Percentiles rank a stretch among this genome's conserved stretches.
phyloP scores from a whole-genome alignment of 2,329 filamentous ascomycete genomes.

The Teratosphaeria nubilosa region DNA sequence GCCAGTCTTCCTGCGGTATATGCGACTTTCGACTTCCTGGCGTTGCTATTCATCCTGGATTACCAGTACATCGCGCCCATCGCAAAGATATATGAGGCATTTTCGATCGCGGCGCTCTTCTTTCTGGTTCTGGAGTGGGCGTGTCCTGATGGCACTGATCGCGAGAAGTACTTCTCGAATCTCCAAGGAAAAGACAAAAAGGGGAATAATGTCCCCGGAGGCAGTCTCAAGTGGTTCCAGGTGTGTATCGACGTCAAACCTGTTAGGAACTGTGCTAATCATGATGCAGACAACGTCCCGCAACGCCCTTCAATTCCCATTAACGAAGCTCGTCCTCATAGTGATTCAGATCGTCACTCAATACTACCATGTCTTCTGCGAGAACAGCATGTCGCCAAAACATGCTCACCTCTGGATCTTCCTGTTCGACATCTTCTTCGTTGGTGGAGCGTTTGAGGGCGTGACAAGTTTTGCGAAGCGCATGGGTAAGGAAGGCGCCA shows the following conservation, averaged over 20 bases:
- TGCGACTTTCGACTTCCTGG: slow-evolving; percentile 10
- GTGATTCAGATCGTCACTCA: slow-evolving; percentile 13
- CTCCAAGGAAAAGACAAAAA: slow-evolving; percentile 9
- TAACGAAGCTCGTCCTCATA: slow-evolving; percentile 8
- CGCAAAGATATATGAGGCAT: slow-evolving; percentile 9
- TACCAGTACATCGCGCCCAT: slow-evolving; percentile 10
- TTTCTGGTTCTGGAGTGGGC: slow-evolving; percentile 11
- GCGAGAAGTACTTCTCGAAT: slow-evolving; percentile 10
- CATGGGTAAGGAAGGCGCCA: slow-evolving; percentile 5
- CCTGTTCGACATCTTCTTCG: slow-evolving; percentile 6
- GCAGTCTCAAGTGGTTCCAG: slow-evolving; percentile 11
- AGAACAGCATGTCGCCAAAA: slow-evolving; percentile 11
- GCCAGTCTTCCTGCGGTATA: slow-evolving; percentile 8
- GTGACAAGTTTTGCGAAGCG: slow-evolving; percentile 7
- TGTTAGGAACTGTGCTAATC: not conserved
- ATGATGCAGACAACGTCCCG: slow-evolving; percentile 6
- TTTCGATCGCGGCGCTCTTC: slow-evolving; percentile 12
- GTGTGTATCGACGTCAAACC: slow-evolving; percentile 1
- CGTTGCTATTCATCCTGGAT: slow-evolving; percentile 9
- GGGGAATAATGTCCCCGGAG: slow-evolving; percentile 6
- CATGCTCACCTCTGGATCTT: slow-evolving; percentile 11
- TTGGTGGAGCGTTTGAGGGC: slow-evolving; percentile 9
- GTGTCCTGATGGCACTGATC: slow-evolving; percentile 10
- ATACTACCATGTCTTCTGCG: slow-evolving; percentile 12
- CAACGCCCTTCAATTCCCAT: slow-evolving; percentile 9